Evolutionary conservation across 805 yeast species (phyloP), one percentile per base, ranked within the genome.

Genomic region (Candida tibetensis): DNA sequence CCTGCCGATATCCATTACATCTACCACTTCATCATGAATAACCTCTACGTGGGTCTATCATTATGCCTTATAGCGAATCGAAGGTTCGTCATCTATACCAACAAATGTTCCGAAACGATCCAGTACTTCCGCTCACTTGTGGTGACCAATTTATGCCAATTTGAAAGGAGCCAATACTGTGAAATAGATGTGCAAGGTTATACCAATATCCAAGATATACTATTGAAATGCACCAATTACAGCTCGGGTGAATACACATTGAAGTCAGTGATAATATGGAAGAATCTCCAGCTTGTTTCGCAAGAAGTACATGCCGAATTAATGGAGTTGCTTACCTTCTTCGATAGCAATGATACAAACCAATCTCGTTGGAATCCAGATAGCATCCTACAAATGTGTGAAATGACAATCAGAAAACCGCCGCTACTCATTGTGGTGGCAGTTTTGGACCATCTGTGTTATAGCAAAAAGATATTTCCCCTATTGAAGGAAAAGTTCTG

Each of bases 401-500:
- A 30, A 28, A 27, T 38, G 6, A 28, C 30, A 4, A 13, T 41
- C 15, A 30, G 32, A 5, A 32, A 30, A 29, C 46, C 39, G 27
- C 30, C 28, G 18, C 32, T 41, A 9, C 41, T 40, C 25, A 34
- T 40, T n/a, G 18, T 46, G 8, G 27, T 46, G 5, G 22, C 39
- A 19, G 40, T 44, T 9, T 30, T 44, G 29, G 46, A 39, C 17
- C 37, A 39, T 19, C 31, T 30, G 15, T 8, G 30, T 9, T 28
- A 34, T 16, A 31, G 28, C 7, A 15, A 13, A 18, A 34, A 34
- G 37, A 28, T 46, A 10, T 39, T 39, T 17, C 50, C 37, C 23
- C 36, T 35, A 18, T 34, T 46, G 18, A 44, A 44, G 38, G 46
- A 44, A 35, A 40, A 42, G 37, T 46, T 46, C 33, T 41, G 47